phyloP scores from a whole-genome alignment of 306 rosid species.

The Astragalus membranaceus region DNA sequence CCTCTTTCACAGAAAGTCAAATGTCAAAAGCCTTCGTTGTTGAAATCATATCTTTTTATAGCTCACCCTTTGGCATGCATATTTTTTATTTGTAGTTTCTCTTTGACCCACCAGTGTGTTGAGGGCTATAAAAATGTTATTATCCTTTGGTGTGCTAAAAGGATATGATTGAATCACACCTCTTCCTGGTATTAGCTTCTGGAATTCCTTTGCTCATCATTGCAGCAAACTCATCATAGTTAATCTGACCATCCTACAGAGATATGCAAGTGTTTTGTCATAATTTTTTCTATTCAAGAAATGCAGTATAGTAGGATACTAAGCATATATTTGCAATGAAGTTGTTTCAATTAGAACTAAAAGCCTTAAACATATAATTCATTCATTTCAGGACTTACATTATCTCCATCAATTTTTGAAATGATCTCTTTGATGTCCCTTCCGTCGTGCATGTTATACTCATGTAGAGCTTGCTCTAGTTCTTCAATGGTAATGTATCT shows the following conservation, averaged over 20 bases:
- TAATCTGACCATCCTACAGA: slow-evolving; percentile 81
- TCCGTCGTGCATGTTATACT: too few relatives aligned
- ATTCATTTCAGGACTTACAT: too few relatives aligned
- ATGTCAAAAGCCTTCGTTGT: neutral
- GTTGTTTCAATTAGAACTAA: neutral
- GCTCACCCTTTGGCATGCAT: too few relatives aligned
- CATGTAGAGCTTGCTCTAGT: too few relatives aligned
- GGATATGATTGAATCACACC: slow-evolving; percentile 43
- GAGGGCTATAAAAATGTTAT: too few relatives aligned
- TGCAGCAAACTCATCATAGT: slow-evolving; percentile 89
- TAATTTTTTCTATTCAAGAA: neutral
- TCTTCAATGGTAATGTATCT: too few relatives aligned
- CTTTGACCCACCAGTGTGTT: too few relatives aligned
- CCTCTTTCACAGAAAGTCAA: slow-evolving; percentile 3
- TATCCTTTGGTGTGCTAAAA: too few relatives aligned
- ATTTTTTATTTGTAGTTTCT: too few relatives aligned
- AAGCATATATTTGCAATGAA: neutral
- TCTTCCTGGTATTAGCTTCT: slow-evolving; percentile 61
- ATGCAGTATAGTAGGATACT: neutral
- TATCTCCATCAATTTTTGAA: too few relatives aligned
- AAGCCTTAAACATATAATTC: neutral
- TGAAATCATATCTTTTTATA: neutral
- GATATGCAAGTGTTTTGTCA: neutral
- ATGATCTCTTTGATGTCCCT: too few relatives aligned
- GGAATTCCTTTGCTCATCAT: slow-evolving; percentile 93